These are phyloP conservation scores for Globisporangium paddicum DNA, from an alignment of 352 stramenopile genomes.

Conservation along the genomic window DNA sequence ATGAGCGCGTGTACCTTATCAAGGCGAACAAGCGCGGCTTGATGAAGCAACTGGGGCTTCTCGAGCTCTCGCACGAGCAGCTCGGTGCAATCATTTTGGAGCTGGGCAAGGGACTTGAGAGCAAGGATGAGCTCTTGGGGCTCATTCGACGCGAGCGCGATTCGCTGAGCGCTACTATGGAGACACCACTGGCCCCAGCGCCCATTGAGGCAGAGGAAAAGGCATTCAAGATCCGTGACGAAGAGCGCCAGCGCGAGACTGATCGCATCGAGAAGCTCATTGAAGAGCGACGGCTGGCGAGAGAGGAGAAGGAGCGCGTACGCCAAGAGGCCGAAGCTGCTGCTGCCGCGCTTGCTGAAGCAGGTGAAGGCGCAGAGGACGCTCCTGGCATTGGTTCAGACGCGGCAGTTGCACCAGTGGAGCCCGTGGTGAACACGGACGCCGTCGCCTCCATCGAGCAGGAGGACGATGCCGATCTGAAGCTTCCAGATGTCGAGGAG, in stretches of 20 bases:
- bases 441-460: slow-evolving; percentile 7
- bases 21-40: slow-evolving; percentile 36
- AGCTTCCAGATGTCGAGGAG: slow-evolving; percentile 44
- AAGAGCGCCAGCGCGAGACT: slow-evolving; percentile 44
- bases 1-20: slow-evolving; percentile 47
- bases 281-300: slow-evolving; percentile 33
- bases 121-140: slow-evolving; percentile 50
- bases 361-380: slow-evolving; percentile 11
- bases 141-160: slow-evolving; percentile 51
- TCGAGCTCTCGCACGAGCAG: slow-evolving; percentile 53
- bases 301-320: slow-evolving; percentile 22
- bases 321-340: slow-evolving; percentile 23
- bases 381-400: slow-evolving; percentile 13
- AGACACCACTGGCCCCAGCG: slow-evolving; percentile 30
- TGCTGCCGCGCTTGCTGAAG: slow-evolving; percentile 7
- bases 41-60: slow-evolving; percentile 49
- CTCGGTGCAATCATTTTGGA: slow-evolving; percentile 60
- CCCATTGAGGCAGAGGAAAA: slow-evolving; percentile 47
- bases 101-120: slow-evolving; percentile 30
- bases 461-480: slow-evolving; percentile 36
- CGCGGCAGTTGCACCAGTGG: neutral
- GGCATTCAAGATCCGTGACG: slow-evolving; percentile 42
- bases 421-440: neutral
- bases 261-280: slow-evolving; percentile 47
- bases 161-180: slow-evolving; percentile 1